A percentile compares a stretch with the other conserved stretches of the same genome.
These are phyloP conservation scores for Halteria grandinella DNA, from an alignment of 73 alveolate species.

Conservation along the genomic window DNA sequence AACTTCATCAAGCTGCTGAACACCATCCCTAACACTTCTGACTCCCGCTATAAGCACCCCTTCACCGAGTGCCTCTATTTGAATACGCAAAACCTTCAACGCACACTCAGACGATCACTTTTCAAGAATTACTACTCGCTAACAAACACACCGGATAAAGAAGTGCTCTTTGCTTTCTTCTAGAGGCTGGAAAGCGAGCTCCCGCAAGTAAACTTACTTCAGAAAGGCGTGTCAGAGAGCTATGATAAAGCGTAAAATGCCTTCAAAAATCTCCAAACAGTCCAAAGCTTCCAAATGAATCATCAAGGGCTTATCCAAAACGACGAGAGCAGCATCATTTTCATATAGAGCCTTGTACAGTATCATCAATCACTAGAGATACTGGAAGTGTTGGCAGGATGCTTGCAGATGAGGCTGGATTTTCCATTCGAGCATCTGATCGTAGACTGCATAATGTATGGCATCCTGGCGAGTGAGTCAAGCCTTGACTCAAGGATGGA, in stretches of 20 bases:
- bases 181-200: constrained; percentile 4
- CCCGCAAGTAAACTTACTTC: background rate
- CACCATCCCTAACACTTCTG: background rate
- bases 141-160: background rate
- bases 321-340: constrained; percentile 11
- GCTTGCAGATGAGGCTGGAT: constrained; percentile 52
- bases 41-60: constrained; percentile 26
- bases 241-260: constrained; percentile 21
- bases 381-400: constrained; percentile 4
- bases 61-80: constrained; percentile 10
- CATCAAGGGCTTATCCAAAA: background rate
- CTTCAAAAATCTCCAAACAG: background rate
- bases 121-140: constrained; percentile 7
- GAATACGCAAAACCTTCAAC: constrained; percentile 19
- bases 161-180: constrained; percentile 8
- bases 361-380: background rate
- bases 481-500: constrained; percentile 5
- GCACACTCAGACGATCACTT: constrained; percentile 17
- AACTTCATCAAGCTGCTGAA: background rate
- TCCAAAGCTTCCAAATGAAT: constrained; percentile 2
- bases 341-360: background rate
- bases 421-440: constrained; percentile 55
- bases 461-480: constrained; percentile 38
- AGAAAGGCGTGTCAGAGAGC: background rate
- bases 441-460: constrained; percentile 41